phyloP scores from a whole-genome alignment of 139 green algal genomes.

The Haematococcus lacustris region DNA sequence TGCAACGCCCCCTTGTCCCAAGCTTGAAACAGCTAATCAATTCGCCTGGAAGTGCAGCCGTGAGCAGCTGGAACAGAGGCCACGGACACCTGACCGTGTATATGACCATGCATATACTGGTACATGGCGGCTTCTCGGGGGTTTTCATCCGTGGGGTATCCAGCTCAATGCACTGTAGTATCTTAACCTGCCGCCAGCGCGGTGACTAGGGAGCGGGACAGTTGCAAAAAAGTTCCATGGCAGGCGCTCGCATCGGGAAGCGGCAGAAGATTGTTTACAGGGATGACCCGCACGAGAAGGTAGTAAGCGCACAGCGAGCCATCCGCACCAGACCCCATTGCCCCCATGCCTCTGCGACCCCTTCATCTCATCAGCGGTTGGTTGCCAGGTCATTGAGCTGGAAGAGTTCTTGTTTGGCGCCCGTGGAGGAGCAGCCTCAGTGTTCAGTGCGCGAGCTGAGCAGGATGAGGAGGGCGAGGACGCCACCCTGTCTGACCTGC shows the following conservation, averaged over 20 bases:
- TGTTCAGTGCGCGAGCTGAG: constrained; percentile 10
- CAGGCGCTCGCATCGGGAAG: constrained; percentile 1
- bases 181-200: too few relatives aligned
- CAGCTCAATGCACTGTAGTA: too few relatives aligned
- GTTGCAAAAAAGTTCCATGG: too few relatives aligned
- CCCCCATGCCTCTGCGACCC: not conserved
- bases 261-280: constrained; percentile 20
- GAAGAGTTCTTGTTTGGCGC: constrained; percentile 43
- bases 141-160: too few relatives aligned
- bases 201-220: too few relatives aligned
- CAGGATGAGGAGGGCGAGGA: constrained; percentile 5
- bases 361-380: not conserved
- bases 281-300: constrained; percentile 10
- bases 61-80: too few relatives aligned
- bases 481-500: constrained; percentile 12
- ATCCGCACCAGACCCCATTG: not conserved
- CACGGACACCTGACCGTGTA: too few relatives aligned
- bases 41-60: too few relatives aligned
- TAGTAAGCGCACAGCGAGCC: not conserved
- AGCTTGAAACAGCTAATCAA: too few relatives aligned
- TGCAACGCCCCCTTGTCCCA: too few relatives aligned
- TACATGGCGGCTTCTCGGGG: too few relatives aligned
- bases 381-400: constrained; percentile 39
- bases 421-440: not conserved
- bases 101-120: too few relatives aligned